Percentiles rank a stretch among this genome's conserved stretches.
phyloP scores from a whole-genome alignment of 108 stramenopile genomes.

The Aurantiochytrium sp. region DNA sequence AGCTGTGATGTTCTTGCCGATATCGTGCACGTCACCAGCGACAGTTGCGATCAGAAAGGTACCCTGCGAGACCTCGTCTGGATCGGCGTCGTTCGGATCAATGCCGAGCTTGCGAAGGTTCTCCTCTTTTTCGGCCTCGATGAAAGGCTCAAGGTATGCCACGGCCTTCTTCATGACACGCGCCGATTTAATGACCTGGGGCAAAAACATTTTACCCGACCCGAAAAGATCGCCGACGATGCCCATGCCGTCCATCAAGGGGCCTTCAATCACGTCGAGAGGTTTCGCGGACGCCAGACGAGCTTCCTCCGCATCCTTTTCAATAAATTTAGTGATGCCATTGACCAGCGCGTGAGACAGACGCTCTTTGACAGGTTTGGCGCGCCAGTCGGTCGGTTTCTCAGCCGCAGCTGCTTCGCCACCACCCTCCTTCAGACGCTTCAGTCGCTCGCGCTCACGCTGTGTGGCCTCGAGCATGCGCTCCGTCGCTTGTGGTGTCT shows the following conservation, averaged over 20 bases:
- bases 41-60: constrained; percentile 98
- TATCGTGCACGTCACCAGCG: constrained; percentile 99
- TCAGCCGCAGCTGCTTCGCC: constrained; percentile 48
- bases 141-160: constrained; percentile 93
- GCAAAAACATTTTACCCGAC: constrained; percentile 98
- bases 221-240: constrained; percentile 98
- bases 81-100: constrained; percentile 71
- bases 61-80: constrained; percentile 81
- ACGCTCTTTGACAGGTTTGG: constrained; percentile 71
- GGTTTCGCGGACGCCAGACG: constrained; percentile 58
- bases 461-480: constrained; percentile 75
- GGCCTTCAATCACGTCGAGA: constrained; percentile 97
- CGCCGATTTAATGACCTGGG: constrained; percentile 99
- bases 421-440: constrained; percentile 62
- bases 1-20: constrained; percentile 99
- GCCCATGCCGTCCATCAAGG: constrained; percentile 99
- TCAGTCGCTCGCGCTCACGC: constrained; percentile 69
- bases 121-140: constrained; percentile 92
- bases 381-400: constrained; percentile 72
- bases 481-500: constrained; percentile 75
- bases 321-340: constrained; percentile 88
- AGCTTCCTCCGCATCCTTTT: constrained; percentile 82
- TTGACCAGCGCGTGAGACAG: constrained; percentile 91
- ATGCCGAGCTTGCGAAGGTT: constrained; percentile 73
- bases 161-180: constrained; percentile 99